Base-by-base conservation (phyloP, 148 eudicot genomes). In the Chenopodium formosanum region DNA sequence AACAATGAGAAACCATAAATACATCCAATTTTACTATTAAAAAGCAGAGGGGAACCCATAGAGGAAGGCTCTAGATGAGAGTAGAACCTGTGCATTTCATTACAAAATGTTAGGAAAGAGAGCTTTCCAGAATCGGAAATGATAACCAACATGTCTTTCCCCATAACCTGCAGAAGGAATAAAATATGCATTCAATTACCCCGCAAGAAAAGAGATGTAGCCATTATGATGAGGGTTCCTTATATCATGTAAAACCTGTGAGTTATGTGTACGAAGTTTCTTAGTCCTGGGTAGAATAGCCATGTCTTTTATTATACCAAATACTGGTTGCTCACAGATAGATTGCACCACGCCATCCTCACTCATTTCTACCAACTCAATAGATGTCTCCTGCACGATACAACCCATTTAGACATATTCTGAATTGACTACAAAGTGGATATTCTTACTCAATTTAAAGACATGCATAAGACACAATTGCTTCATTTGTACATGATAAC, bases 81-180 rank as follows among this genome's bases (percentile, higher is more conserved):
- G 31, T 52, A 44, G 44, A 70, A 94, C 98, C 97, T 96, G 89
- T 94, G 97, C 94, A 94, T 94, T 85, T 92, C 97, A 81, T 91
- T 92, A 83, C 87, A 88, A 82, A 94, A 96, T 27, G 93, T 70
- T 79, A 96, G 94, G 87, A 96, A 88, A 32, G 99, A 96, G 47
- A 96, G 95, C 88, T 94, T 91, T 78, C 98, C 99, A 67, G 98
- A 96, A 88, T 96, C 99, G 23, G 99, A 94, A 81, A 90, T 76
- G 72, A 92, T 91, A 83, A 92, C 80, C 89, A 96, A 80, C 69
- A 90, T 84, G 80, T 94, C 99, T 84, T 88, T 94, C 69, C 90
- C 94, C 32, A 46, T 56, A 83, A 89, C 87, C 99, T 95, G 82
- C 72, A 83, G 47, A 74, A 53, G 74, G 47, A 80, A 80, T 25